phyloP scores from a whole-genome alignment of 2,329 filamentous ascomycete genomes.

The Parafenestella ontariensis region DNA sequence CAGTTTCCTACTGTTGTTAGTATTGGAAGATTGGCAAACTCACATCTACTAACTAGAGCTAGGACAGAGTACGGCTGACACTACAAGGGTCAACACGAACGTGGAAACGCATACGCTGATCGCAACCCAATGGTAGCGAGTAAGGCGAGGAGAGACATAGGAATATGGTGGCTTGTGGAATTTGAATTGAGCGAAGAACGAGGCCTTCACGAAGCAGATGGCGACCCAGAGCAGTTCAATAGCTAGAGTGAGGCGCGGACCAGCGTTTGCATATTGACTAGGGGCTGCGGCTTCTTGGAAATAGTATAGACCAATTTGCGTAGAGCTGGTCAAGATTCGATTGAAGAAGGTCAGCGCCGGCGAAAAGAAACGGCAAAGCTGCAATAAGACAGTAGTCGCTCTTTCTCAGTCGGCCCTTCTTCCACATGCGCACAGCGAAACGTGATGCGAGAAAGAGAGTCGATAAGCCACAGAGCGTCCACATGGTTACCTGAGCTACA shows the following conservation, averaged over 20 bases:
- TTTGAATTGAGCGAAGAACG: slow-evolving; percentile 23
- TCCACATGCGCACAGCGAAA: slow-evolving; percentile 14
- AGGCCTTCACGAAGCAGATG: slow-evolving; percentile 26
- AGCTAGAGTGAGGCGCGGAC: slow-evolving; percentile 14
- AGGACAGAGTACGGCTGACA: slow-evolving; percentile 18
- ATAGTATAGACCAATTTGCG: not conserved
- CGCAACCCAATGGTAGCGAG: slow-evolving; percentile 17
- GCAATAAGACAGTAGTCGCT: slow-evolving; percentile 23
- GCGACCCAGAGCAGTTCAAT: slow-evolving; percentile 23
- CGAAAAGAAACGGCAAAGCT: slow-evolving; percentile 15
- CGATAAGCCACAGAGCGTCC: slow-evolving; percentile 9
- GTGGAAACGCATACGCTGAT: slow-evolving; percentile 10
- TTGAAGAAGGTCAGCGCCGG: slow-evolving; percentile 17
- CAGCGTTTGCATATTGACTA: not conserved
- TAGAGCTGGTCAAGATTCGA: slow-evolving; percentile 14
- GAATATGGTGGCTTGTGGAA: slow-evolving; percentile 23
- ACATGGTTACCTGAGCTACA: slow-evolving; percentile 5
- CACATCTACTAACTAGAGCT: slow-evolving; percentile 10
- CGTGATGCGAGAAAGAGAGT: slow-evolving; percentile 15
- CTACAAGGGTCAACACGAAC: slow-evolving; percentile 17
- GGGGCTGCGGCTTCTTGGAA: not conserved
- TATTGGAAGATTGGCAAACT: not conserved
- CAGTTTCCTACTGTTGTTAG: slow-evolving; percentile 14
- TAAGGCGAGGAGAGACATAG: slow-evolving; percentile 19
- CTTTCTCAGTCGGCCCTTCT: slow-evolving; percentile 17